A percentile compares a stretch with the other conserved stretches of the same genome.
phyloP scores from a whole-genome alignment of 1,284 basidiomycete species.

The Phylloporus gajari region DNA sequence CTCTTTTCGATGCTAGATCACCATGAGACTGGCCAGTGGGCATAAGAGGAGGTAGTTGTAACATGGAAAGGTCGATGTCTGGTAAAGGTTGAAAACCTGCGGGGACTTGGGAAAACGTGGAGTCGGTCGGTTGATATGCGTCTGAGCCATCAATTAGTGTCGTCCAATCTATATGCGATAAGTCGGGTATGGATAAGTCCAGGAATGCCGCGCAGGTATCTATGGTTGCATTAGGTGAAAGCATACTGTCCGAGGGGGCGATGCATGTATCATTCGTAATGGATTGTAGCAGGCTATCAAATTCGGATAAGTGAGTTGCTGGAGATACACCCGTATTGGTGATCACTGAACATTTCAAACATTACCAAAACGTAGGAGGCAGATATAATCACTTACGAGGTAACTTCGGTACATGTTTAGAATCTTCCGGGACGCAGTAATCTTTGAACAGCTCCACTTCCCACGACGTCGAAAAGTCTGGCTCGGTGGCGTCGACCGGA shows the following conservation, averaged over 20 bases:
- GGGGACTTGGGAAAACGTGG: conserved; percentile 14
- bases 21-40: neutral
- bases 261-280: conserved; percentile 6
- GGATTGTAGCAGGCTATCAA: conserved; percentile 31
- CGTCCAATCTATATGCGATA: conserved; percentile 27
- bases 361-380: neutral
- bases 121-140: conserved; percentile 9
- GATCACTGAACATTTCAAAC: conserved; percentile 5
- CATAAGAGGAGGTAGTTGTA: conserved; percentile 32
- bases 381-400: conserved; percentile 25
- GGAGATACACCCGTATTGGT: neutral
- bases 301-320: conserved; percentile 9
- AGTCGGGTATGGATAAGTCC: conserved; percentile 7
- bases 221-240: neutral
- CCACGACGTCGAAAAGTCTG: conserved; percentile 29
- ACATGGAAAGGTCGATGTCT: conserved; percentile 39
- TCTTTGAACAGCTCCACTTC: conserved; percentile 43
- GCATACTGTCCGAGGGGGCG: neutral
- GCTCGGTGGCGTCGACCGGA: conserved; percentile 30
- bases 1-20: conserved; percentile 23
- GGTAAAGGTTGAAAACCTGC: conserved; percentile 17
- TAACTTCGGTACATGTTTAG: neutral
- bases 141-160: conserved; percentile 24
- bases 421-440: conserved; percentile 31
- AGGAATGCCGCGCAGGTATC: neutral